Evolutionary conservation across 805 yeast species (phyloP), one percentile per base, ranked within the genome.

Genomic region (Kuraishia hungarica): DNA sequence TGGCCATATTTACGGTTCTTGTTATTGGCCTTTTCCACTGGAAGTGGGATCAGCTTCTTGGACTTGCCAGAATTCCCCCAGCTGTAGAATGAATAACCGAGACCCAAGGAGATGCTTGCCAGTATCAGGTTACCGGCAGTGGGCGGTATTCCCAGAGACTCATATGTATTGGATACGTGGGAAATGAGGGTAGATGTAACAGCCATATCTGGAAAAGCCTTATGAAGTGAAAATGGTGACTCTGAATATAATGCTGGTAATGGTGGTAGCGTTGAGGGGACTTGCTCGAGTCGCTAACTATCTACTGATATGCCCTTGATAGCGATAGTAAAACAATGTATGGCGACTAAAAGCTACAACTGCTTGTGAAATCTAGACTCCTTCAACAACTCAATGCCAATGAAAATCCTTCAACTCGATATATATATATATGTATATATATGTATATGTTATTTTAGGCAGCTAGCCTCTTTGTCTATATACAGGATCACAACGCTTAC

Each of bases 1-100:
- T 59, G 59, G 0, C 86, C 86, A 43, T 61, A 68, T 55, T 72
- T 72, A 48, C 86, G 64, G 53, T 72, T 64, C 61, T 77, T 79
- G 61, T 79, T 80, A 57, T 72, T 63, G 6, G 77, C 75, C 28
- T 62, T 58, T 20, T 61, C 65, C 2, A 70, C 64, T n/a, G 72
- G 61, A 0, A 72, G 52, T 11, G 75, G 75, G 5, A 28, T 20
- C 4, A 29, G 20, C 43, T 50, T 28, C 22, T 50, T 50, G 13
- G 51, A 43, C 19, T 50, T 8, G 6, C 8, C 35, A 23, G 19
- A n/a, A n/a, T n/a, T 24, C 22, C 13, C 23, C 21, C 19, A 20
- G 28, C 53, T 6, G 26, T 29, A 39, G 5, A 20, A 21, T 19
- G 43, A 35, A 17, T 8, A 35, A 3, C 43, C 43, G 11, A 35